A percentile compares a stretch with the other conserved stretches of the same genome.
Evolutionary conservation across 768 basidiomycete genomes (phyloP).

Genomic region (Suillus clintonianus): DNA sequence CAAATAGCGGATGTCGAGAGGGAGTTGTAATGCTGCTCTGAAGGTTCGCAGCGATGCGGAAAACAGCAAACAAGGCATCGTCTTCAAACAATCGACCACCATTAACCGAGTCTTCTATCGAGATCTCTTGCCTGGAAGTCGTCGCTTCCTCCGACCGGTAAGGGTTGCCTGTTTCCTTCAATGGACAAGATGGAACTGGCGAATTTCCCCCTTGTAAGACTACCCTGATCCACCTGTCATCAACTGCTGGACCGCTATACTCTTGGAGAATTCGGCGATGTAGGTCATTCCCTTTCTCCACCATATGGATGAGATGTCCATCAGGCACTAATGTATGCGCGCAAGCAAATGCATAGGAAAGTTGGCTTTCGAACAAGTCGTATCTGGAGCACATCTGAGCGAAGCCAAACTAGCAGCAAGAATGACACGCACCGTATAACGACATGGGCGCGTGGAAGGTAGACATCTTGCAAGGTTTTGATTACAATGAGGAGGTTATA

Average conservation of each 20-base stretch:
- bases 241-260: slow-evolving; percentile 39
- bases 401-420: not conserved
- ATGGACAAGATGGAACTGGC: slow-evolving; percentile 46
- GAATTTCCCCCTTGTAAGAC: slow-evolving; percentile 34
- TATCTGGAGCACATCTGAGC: slow-evolving; percentile 41
- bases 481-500: slow-evolving; percentile 68
- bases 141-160: slow-evolving; percentile 48
- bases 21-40: slow-evolving; percentile 9
- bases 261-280: slow-evolving; percentile 56
- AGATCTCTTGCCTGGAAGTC: slow-evolving; percentile 31
- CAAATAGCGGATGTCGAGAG: slow-evolving; percentile 19
- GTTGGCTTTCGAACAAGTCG: slow-evolving; percentile 61
- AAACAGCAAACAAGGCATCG: slow-evolving; percentile 58
- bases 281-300: slow-evolving; percentile 55
- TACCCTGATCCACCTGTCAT: slow-evolving; percentile 53
- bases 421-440: slow-evolving; percentile 56
- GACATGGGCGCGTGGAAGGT: slow-evolving; percentile 54
- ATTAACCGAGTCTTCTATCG: slow-evolving; percentile 63
- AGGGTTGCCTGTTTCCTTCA: slow-evolving; percentile 42
- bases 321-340: slow-evolving; percentile 47
- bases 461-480: slow-evolving; percentile 59
- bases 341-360: slow-evolving; percentile 59
- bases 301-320: slow-evolving; percentile 63
- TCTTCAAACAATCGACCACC: slow-evolving; percentile 58
- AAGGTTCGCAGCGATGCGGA: slow-evolving; percentile 44